phyloP scores from a whole-genome alignment of 768 basidiomycete genomes.

The Collybiopsis luxurians region DNA sequence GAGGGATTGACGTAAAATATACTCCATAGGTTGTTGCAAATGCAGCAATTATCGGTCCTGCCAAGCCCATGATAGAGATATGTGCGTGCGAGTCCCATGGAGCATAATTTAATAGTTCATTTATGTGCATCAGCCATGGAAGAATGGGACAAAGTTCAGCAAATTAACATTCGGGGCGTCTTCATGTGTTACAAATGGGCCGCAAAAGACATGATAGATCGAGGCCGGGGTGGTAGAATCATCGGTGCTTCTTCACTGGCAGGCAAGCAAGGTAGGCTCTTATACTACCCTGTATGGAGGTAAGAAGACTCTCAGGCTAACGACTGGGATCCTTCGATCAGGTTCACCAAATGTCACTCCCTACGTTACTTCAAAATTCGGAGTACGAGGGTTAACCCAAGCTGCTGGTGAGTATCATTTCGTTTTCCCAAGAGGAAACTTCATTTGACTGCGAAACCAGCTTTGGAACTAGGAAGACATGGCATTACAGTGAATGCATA shows the following conservation, averaged over 20 bases:
- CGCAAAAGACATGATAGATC: constrained; percentile 41
- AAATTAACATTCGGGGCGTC: constrained; percentile 37
- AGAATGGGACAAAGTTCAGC: constrained; percentile 29
- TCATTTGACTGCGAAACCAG: constrained; percentile 9
- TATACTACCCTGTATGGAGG: not conserved
- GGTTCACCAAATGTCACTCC: constrained; percentile 14
- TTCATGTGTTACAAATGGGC: constrained; percentile 42
- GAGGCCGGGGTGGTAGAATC: constrained; percentile 39
- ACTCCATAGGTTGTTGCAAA: constrained; percentile 32
- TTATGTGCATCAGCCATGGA: constrained; percentile 26
- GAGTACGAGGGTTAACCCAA: constrained; percentile 39
- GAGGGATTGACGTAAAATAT: not conserved
- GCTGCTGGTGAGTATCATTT: constrained; percentile 25
- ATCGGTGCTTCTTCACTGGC: constrained; percentile 34
- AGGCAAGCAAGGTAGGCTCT: constrained; percentile 24
- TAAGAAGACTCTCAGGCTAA: not conserved
- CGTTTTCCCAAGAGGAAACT: not conserved
- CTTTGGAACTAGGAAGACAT: constrained; percentile 28
- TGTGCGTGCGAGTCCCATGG: constrained; percentile 8
- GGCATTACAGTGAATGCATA: constrained; percentile 40
- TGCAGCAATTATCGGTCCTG: constrained; percentile 22
- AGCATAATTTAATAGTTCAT: not conserved
- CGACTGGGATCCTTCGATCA: constrained; percentile 2
- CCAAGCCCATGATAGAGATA: constrained; percentile 13
- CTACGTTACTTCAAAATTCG: constrained; percentile 39